phyloP scores from a whole-genome alignment of 2,329 filamentous ascomycete genomes.

The Colletotrichum endophyticum region DNA sequence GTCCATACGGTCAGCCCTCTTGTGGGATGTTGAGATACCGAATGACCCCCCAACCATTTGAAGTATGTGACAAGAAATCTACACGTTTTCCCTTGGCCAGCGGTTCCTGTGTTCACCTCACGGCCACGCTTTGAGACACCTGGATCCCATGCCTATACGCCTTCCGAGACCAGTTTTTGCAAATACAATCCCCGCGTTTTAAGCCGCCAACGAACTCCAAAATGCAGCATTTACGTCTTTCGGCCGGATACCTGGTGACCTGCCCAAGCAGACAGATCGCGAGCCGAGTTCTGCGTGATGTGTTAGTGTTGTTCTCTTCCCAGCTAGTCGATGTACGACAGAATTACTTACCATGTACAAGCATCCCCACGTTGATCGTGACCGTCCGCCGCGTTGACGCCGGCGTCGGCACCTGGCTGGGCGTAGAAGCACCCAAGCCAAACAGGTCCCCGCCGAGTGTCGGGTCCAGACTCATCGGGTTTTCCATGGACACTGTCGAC shows the following conservation, averaged over 20 bases:
- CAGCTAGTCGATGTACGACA: background rate
- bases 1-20: background rate
- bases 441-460: background rate
- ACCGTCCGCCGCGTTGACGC: slow-evolving; percentile 31
- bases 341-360: slow-evolving; percentile 29
- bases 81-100: background rate
- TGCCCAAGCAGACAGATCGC: slow-evolving; percentile 42
- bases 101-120: background rate
- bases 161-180: no score
- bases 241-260: slow-evolving; percentile 41
- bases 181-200: background rate
- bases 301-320: background rate
- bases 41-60: background rate
- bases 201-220: slow-evolving; percentile 12
- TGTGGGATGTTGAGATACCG: background rate
- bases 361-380: slow-evolving; percentile 36
- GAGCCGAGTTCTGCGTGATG: slow-evolving; percentile 35
- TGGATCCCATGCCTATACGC: background rate
- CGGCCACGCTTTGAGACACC: background rate
- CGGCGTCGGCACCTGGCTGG: background rate
- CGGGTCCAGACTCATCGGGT: background rate
- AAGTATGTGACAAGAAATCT: background rate
- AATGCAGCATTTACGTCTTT: slow-evolving; percentile 34
- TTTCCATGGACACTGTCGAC: background rate
- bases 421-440: background rate